Evolutionary conservation across 148 eudicot genomes (phyloP).

Genomic region (Simmondsia chinensis): DNA sequence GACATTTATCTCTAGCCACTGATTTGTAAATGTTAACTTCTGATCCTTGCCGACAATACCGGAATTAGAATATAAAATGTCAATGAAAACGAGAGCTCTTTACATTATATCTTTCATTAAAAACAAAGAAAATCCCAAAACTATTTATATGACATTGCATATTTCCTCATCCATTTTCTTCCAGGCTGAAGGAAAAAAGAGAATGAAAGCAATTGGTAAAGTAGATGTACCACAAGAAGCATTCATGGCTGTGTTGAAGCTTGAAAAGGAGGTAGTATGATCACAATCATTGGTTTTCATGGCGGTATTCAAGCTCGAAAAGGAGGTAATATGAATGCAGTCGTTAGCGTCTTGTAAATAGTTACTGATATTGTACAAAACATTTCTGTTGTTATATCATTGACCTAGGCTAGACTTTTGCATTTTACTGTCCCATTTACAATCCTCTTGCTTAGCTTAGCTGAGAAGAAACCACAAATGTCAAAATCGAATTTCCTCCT

Average conservation of each 20-base stretch:
- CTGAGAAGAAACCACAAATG: too few species aligned
- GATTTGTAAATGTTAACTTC: neutral
- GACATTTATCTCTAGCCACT: neutral
- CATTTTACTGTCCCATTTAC: too few species aligned
- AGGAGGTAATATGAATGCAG: slow-evolving; percentile 65
- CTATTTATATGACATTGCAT: neutral
- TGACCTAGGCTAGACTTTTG: too few species aligned
- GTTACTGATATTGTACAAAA: neutral
- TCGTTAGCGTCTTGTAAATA: slow-evolving; percentile 12
- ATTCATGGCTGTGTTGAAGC: slow-evolving; percentile 96
- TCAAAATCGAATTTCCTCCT: too few species aligned
- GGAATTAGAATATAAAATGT: neutral
- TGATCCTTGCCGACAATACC: neutral
- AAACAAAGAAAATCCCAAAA: neutral
- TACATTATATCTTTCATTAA: too few species aligned
- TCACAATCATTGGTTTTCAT: slow-evolving; percentile 43
- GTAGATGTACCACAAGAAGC: slow-evolving; percentile 99
- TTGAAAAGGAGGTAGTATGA: slow-evolving; percentile 90
- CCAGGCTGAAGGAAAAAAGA: slow-evolving; percentile 98
- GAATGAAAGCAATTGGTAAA: slow-evolving; percentile 93
- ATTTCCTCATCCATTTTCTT: neutral
- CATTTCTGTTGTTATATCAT: neutral
- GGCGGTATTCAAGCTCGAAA: slow-evolving; percentile 97
- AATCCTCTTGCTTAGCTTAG: too few species aligned
- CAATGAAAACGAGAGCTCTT: neutral